Conservation (phyloP, 441 rosid genomes). For the Gossypium schwendimanii region DNA sequence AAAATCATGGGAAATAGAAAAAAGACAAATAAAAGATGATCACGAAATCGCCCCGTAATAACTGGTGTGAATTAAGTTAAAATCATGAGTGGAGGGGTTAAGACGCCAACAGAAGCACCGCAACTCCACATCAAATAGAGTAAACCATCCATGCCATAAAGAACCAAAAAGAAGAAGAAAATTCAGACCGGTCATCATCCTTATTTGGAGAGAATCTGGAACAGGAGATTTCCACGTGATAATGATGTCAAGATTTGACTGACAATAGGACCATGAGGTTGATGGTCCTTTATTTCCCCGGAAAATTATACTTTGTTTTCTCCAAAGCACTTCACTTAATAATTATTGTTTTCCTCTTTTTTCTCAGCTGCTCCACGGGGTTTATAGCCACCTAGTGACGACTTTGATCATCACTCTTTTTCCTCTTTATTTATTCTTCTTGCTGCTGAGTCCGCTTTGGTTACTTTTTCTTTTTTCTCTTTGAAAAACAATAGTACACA, state of each 20-base stretch:
- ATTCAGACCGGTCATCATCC: neutral
- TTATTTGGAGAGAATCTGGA: neutral
- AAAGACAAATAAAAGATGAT: neutral
- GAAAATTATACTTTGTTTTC: neutral
- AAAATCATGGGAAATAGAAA: neutral
- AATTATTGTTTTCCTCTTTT: neutral
- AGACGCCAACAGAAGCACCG: neutral
- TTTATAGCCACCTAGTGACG: too few species aligned
- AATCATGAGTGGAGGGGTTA: neutral
- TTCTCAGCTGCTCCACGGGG: too few species aligned
- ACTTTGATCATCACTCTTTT: neutral
- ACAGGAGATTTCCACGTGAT: slow-evolving; percentile 7
- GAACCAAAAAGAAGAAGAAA: neutral
- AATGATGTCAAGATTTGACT: neutral
- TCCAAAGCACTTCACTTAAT: neutral
- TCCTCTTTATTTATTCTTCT: neutral
- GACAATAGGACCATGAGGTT: neutral
- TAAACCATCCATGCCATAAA: too few species aligned
- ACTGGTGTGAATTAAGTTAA: neutral
- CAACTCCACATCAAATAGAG: neutral
- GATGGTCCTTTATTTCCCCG: neutral
- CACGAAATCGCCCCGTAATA: neutral
- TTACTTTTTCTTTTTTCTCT: neutral
- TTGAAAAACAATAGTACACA: neutral
- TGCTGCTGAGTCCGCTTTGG: neutral